Evolutionary conservation across 2,329 filamentous ascomycete genomes (phyloP).

Genomic region (Pleurostoma richardsiae): DNA sequence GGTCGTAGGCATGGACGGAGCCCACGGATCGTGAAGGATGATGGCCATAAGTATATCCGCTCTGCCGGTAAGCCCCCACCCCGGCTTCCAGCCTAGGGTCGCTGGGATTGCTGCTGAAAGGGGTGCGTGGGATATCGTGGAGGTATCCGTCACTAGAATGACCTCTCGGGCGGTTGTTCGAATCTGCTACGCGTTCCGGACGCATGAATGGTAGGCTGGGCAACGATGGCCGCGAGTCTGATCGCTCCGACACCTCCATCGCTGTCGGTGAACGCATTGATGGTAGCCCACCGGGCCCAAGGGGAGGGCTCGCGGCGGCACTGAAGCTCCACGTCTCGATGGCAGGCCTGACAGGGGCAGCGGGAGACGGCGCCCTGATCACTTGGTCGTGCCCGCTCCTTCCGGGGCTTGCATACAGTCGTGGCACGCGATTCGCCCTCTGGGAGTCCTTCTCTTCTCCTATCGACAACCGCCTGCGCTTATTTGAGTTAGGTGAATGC

Average conservation of each 20-base stretch:
- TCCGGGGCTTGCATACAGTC: constrained; percentile 34
- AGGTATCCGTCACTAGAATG: constrained; percentile 28
- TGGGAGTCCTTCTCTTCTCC: constrained; percentile 33
- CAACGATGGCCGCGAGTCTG: constrained; percentile 29
- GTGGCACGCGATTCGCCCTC: constrained; percentile 38
- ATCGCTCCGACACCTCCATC: constrained; percentile 26
- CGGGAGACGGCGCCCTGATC: constrained; percentile 29
- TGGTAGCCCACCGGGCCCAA: constrained; percentile 21
- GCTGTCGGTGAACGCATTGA: constrained; percentile 21
- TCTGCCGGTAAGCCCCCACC: constrained; percentile 23
- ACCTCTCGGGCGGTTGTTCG: constrained; percentile 23
- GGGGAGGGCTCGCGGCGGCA: constrained; percentile 27
- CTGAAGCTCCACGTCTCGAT: constrained; percentile 29
- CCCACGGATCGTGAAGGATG: constrained; percentile 39
- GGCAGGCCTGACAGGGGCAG: constrained; percentile 15
- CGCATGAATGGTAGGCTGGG: constrained; percentile 34
- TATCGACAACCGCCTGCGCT: constrained; percentile 39
- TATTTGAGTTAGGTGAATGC: constrained; percentile 30
- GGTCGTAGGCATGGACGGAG: constrained; percentile 35
- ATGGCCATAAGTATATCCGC: constrained; percentile 30
- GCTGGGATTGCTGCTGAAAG: constrained; percentile 17
- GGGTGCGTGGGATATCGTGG: constrained; percentile 16
- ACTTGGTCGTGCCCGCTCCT: constrained; percentile 18
- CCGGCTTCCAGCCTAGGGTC: constrained; percentile 23
- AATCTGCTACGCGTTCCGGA: constrained; percentile 25